These are phyloP conservation scores for Chenopodium suecicum DNA, from an alignment of 148 eudicot genomes.

Conservation along the genomic window DNA sequence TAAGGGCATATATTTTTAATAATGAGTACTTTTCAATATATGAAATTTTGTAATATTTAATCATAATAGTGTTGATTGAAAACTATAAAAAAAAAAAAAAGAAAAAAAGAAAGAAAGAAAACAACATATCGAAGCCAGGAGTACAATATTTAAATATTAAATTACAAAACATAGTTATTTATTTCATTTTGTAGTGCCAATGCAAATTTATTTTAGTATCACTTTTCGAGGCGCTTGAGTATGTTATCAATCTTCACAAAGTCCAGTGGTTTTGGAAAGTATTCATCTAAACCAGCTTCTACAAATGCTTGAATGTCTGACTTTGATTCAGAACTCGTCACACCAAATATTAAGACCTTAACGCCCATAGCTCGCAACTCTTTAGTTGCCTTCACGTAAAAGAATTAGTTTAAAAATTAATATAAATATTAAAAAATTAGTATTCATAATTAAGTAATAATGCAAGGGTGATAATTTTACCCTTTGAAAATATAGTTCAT, in stretches of 20 bases:
- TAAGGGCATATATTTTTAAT: too few species aligned
- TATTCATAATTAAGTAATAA: too few species aligned
- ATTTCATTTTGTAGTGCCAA: not conserved
- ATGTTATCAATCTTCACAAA: constrained; percentile 1
- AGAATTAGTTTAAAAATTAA: not conserved
- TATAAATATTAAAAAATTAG: not conserved
- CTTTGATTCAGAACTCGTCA: constrained; percentile 17
- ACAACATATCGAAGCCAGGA: not conserved
- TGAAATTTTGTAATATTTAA: too few species aligned
- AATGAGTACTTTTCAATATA: too few species aligned
- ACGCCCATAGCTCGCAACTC: constrained; percentile 26
- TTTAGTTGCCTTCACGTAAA: constrained; percentile 15
- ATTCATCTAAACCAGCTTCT: constrained; percentile 30
- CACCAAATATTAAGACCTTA: constrained; percentile 22
- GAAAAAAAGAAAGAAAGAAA: too few species aligned
- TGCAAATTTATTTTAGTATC: not conserved
- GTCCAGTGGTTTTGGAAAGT: constrained; percentile 22
- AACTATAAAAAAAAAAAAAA: too few species aligned
- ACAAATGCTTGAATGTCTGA: constrained; percentile 18
- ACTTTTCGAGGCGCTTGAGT: constrained; percentile 5
- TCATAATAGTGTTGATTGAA: too few species aligned
- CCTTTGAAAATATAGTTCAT: not conserved
- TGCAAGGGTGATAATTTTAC: not conserved
- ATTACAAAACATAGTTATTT: too few species aligned
- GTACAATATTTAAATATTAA: not conserved